These are phyloP conservation scores for Leishmania turanica DNA, from an alignment of 208 protist genomes.

Conservation along the genomic window DNA sequence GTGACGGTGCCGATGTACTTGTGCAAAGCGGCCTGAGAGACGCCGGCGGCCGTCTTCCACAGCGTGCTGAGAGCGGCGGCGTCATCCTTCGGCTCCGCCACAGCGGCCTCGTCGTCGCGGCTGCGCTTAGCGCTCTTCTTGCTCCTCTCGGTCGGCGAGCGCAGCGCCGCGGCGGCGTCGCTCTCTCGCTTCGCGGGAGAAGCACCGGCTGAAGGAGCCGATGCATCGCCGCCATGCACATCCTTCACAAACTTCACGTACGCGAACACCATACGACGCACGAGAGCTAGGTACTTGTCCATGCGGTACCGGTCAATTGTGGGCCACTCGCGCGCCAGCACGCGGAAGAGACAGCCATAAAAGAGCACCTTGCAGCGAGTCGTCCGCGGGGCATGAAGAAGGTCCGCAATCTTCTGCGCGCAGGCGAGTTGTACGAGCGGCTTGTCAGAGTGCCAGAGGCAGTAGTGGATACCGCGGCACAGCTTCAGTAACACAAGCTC, in stretches of 20 bases:
- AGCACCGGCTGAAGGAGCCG: slow-evolving; percentile 7
- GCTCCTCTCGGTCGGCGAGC: slow-evolving; percentile 1
- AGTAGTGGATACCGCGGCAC: slow-evolving; percentile 84
- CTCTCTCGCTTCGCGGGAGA: slow-evolving; percentile 22
- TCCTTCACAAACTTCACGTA: slow-evolving; percentile 56
- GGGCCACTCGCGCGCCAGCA: slow-evolving; percentile 88
- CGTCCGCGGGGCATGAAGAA: slow-evolving; percentile 57
- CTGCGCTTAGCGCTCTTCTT: slow-evolving; percentile 24
- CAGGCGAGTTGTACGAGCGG: slow-evolving; percentile 89
- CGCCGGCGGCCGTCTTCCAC: slow-evolving; percentile 25
- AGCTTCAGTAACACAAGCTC: slow-evolving; percentile 90
- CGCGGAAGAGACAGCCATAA: slow-evolving; percentile 69
- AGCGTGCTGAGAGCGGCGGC: slow-evolving; percentile 4
- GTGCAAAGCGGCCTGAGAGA: slow-evolving; percentile 17
- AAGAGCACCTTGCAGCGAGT: slow-evolving; percentile 63
- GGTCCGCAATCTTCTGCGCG: slow-evolving; percentile 68
- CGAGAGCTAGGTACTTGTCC: slow-evolving; percentile 91
- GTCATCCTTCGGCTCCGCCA: background rate
- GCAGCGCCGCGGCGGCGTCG: background rate
- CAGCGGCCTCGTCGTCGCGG: slow-evolving; percentile 1
- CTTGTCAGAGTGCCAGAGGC: slow-evolving; percentile 94
- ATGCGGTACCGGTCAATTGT: slow-evolving; percentile 90
- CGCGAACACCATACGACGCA: slow-evolving; percentile 73
- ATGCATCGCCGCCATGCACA: slow-evolving; percentile 26
- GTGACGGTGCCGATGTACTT: slow-evolving; percentile 30